phyloP scores from a whole-genome alignment of 345 rosid genomes.

The Durio zibethinus region DNA sequence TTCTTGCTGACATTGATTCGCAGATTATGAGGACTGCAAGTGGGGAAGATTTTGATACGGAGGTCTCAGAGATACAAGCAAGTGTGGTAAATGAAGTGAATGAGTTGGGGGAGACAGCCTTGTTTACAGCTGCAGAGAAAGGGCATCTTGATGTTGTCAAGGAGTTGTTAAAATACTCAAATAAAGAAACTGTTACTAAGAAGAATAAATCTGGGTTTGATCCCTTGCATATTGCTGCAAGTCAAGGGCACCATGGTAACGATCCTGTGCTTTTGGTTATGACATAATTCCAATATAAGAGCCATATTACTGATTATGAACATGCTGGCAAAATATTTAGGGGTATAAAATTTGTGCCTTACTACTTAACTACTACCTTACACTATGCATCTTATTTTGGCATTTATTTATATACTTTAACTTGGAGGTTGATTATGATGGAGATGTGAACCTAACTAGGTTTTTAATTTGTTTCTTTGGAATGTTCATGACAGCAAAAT shows the following conservation, averaged over 20 bases:
- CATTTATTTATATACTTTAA: neutral
- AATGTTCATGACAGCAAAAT: neutral
- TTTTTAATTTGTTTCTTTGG: neutral
- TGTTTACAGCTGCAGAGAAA: slow-evolving; percentile 84
- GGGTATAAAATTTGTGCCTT: neutral
- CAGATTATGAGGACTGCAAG: slow-evolving; percentile 66
- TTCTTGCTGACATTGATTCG: slow-evolving; percentile 64
- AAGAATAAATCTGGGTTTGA: slow-evolving; percentile 79
- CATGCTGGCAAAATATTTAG: neutral
- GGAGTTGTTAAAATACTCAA: slow-evolving; percentile 80
- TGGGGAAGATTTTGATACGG: slow-evolving; percentile 69
- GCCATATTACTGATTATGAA: neutral
- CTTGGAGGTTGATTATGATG: neutral
- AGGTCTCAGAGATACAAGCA: slow-evolving; percentile 77
- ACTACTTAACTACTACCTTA: neutral
- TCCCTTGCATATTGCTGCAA: slow-evolving; percentile 84
- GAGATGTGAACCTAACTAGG: neutral
- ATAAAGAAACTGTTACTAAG: slow-evolving; percentile 65
- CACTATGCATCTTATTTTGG: neutral
- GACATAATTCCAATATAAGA: neutral
- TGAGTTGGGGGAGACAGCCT: slow-evolving; percentile 87
- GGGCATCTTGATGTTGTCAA: slow-evolving; percentile 87
- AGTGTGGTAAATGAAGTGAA: slow-evolving; percentile 88
- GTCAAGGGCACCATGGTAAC: slow-evolving; percentile 88
- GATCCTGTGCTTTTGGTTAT: slow-evolving; percentile 8